These are phyloP conservation scores for Penicillium tannophilum DNA, from an alignment of 495 filamentous ascomycete species.

Conservation along the genomic window DNA sequence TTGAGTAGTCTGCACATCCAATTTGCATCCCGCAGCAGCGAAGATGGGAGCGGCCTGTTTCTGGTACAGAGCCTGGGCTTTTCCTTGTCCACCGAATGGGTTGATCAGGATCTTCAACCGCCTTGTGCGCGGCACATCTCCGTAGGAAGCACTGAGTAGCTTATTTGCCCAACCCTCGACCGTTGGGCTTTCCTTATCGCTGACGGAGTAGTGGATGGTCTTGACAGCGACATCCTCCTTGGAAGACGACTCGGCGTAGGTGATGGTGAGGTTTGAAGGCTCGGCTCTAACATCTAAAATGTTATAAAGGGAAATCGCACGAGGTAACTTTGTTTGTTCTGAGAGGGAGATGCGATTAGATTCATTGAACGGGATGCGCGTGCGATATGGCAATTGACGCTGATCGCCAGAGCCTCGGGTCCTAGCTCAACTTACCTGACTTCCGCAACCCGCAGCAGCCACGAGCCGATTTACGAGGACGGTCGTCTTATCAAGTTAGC, in stretches of 20 bases:
- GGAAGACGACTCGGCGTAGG: slow-evolving; percentile 64
- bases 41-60: slow-evolving; percentile 80
- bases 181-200: slow-evolving; percentile 48
- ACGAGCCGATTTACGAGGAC: slow-evolving; percentile 34
- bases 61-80: slow-evolving; percentile 71
- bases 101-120: slow-evolving; percentile 88
- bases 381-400: slow-evolving; percentile 11
- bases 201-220: slow-evolving; percentile 62
- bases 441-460: slow-evolving; percentile 40
- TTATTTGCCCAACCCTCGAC: slow-evolving; percentile 61
- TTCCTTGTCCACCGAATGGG: slow-evolving; percentile 84
- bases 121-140: slow-evolving; percentile 66
- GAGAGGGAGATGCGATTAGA: slow-evolving; percentile 19
- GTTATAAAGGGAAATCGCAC: slow-evolving; percentile 76
- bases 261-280: slow-evolving; percentile 65
- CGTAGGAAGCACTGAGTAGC: slow-evolving; percentile 73
- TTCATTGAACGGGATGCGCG: neutral
- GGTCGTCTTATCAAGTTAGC: slow-evolving; percentile 33
- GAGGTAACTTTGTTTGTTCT: slow-evolving; percentile 37
- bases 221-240: slow-evolving; percentile 59
- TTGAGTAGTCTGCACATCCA: slow-evolving; percentile 75
- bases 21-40: slow-evolving; percentile 73
- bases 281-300: slow-evolving; percentile 77
- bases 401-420: slow-evolving; percentile 14
- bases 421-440: slow-evolving; percentile 36